A percentile compares a stretch with the other conserved stretches of the same genome.
Evolutionary conservation across 148 eudicot genomes (phyloP).

Genomic region (Chenopodium suecicum): DNA sequence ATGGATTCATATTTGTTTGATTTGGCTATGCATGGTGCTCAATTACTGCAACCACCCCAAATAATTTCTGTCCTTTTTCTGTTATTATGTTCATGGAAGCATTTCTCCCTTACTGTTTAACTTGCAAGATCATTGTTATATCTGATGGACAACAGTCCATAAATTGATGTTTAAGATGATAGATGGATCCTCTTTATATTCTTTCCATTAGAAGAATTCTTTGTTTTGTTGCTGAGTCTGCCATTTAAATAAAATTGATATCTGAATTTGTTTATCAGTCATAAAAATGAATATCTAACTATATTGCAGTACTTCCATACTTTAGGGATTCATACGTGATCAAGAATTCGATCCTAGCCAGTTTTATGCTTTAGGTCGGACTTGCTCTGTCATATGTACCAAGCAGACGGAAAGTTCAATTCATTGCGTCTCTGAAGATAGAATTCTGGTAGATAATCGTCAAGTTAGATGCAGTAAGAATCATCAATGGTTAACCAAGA

Average conservation of each 20-base stretch:
- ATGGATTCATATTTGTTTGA: too few species aligned
- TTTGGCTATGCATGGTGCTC: not conserved
- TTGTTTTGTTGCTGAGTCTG: slow-evolving; percentile 2
- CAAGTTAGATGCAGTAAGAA: slow-evolving; percentile 66
- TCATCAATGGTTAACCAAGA: slow-evolving; percentile 82
- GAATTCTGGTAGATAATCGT: slow-evolving; percentile 22
- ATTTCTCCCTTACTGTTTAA: not conserved
- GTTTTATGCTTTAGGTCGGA: slow-evolving; percentile 69
- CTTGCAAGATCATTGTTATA: too few species aligned
- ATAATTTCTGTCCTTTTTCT: not conserved
- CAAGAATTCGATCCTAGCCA: slow-evolving; percentile 72
- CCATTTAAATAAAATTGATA: not conserved
- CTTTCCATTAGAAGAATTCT: not conserved
- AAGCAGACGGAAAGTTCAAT: slow-evolving; percentile 44
- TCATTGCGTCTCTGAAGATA: slow-evolving; percentile 41
- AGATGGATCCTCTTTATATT: not conserved
- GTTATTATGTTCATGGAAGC: not conserved
- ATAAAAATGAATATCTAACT: not conserved
- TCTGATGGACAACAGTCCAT: not conserved
- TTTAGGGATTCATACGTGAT: slow-evolving; percentile 88
- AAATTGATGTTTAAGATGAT: not conserved
- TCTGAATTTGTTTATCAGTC: not conserved
- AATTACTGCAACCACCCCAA: not conserved
- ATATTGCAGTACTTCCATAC: not conserved
- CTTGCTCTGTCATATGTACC: slow-evolving; percentile 64